Conservation (phyloP, 2,329 filamentous ascomycete species). For the Ophiostoma perfectum region DNA sequence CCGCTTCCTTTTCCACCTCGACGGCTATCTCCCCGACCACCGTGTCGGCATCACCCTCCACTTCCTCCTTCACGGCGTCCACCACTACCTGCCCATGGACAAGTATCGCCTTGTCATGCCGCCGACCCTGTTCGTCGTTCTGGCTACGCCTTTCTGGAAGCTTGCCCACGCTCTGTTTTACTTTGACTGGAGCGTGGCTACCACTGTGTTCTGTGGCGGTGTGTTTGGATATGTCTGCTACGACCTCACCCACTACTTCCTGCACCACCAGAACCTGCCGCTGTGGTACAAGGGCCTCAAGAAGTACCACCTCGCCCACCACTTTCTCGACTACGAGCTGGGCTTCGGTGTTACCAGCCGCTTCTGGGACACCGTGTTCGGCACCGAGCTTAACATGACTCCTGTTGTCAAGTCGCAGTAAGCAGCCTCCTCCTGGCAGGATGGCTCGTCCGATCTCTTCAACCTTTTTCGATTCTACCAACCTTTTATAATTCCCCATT, state of each 20-base stretch:
- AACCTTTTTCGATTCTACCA: constrained; percentile 11
- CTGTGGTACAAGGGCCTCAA: constrained; percentile 86
- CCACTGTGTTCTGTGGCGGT: constrained; percentile 77
- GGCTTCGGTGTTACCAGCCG: constrained; percentile 94
- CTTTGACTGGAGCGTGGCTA: constrained; percentile 78
- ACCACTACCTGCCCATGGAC: constrained; percentile 99
- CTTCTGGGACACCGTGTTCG: constrained; percentile 93
- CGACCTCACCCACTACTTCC: constrained; percentile 96
- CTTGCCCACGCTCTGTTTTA: constrained; percentile 76
- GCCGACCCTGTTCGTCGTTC: constrained; percentile 73
- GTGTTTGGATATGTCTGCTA: constrained; percentile 96
- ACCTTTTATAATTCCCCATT: constrained; percentile 2
- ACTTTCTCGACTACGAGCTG: constrained; percentile 96
- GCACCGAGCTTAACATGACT: constrained; percentile 63
- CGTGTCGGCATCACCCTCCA: constrained; percentile 78
- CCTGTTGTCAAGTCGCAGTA: constrained; percentile 36
- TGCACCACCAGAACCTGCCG: constrained; percentile 90
- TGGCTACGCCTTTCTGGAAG: constrained; percentile 89
- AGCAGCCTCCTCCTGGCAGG: constrained; percentile 3
- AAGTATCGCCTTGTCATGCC: constrained; percentile 97
- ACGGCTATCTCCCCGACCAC: constrained; percentile 85
- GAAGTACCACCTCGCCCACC: constrained; percentile 95
- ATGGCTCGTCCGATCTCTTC: background rate
- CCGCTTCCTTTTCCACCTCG: constrained; percentile 87
- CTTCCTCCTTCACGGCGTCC: constrained; percentile 92